Conservation (phyloP, 2,329 filamentous ascomycete species). For the Alternaria metachromatica region DNA sequence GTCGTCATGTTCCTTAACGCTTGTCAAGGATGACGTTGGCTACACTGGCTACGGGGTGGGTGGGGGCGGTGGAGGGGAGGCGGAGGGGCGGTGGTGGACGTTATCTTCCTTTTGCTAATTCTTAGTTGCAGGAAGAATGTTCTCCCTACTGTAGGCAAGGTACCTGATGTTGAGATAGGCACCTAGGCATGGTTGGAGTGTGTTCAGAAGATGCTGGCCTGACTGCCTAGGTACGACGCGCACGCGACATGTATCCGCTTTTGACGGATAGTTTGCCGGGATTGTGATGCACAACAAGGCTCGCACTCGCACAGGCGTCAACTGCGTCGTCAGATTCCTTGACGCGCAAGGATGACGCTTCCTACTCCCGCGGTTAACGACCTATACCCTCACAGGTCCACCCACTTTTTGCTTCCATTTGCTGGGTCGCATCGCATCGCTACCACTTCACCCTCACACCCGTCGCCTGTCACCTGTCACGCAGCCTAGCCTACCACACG, state of each 20-base stretch:
- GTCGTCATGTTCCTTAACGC: constrained; percentile 30
- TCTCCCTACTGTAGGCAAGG: no score
- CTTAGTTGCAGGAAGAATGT: no score
- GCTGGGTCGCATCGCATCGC: not conserved
- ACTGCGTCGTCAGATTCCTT: constrained; percentile 27
- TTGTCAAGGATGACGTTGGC: constrained; percentile 14
- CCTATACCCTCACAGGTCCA: constrained; percentile 14
- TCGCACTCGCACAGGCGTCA: constrained; percentile 14
- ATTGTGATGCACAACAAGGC: not conserved
- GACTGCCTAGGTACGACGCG: not conserved
- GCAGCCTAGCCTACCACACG: not conserved
- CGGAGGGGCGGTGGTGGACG: no score
- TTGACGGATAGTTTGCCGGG: constrained; percentile 7
- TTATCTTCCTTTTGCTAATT: no score
- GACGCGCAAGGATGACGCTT: constrained; percentile 10
- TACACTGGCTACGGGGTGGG: not conserved
- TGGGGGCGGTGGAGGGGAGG: no score
- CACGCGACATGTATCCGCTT: constrained; percentile 26
- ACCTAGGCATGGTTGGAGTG: no score
- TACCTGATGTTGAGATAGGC: no score
- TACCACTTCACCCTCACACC: not conserved
- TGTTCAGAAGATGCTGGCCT: no score
- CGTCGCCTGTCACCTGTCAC: not conserved
- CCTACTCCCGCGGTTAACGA: not conserved
- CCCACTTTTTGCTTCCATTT: constrained; percentile 13